Conservation (phyloP, 305 asterid species). For the Fraxinus floribunda region DNA sequence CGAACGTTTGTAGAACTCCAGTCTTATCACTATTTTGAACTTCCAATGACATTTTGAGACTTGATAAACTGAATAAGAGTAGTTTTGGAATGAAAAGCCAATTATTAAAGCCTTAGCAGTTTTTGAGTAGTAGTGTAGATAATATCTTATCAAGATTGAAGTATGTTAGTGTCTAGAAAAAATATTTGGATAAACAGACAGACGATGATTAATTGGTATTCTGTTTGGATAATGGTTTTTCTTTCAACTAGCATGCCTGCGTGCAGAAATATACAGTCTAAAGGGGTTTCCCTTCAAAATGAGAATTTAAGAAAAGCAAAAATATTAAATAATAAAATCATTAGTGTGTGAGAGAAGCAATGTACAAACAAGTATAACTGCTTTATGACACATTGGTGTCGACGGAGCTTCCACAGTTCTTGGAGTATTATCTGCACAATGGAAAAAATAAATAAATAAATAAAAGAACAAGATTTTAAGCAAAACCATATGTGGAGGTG, state of each 20-base stretch:
- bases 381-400: constrained; percentile 58
- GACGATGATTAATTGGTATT: not conserved
- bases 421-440: constrained; percentile 25
- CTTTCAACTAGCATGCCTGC: not conserved
- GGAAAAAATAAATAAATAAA: not conserved
- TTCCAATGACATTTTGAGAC: constrained; percentile 4
- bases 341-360: constrained; percentile 45
- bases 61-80: not conserved
- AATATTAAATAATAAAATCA: not conserved
- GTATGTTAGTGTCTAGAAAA: not conserved
- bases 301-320: constrained; percentile 9
- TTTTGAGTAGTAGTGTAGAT: not conserved
- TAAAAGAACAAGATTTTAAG: constrained; percentile 8
- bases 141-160: not conserved
- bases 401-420: constrained; percentile 58
- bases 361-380: constrained; percentile 98
- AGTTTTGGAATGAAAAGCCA: not conserved
- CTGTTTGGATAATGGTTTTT: not conserved
- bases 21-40: not conserved
- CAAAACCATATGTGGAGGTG: constrained; percentile 7
- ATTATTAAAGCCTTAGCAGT: not conserved
- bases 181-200: not conserved
- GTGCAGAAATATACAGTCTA: not conserved
- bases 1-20: not conserved
- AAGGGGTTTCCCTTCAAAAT: constrained; percentile 5